Base-by-base conservation (phyloP, 495 filamentous ascomycete species). In the Penicillium lividum region DNA sequence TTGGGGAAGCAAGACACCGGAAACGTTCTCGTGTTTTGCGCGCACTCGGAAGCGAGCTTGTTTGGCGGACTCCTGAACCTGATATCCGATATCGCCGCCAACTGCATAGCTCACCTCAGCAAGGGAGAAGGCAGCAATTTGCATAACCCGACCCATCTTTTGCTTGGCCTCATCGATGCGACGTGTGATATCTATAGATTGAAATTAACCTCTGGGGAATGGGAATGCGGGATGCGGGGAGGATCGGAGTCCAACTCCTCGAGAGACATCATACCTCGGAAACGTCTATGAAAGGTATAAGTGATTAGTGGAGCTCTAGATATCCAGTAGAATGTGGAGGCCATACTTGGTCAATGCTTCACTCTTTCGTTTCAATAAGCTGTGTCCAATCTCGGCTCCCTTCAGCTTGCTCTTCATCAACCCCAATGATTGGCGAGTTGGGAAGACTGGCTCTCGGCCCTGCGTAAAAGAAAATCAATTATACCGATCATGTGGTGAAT, bases 61-160 rank as follows among this genome's bases (percentile, higher is more conserved):
- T 72, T 94, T 93, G 56, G 90, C 94, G 3, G 91, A 94, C 75
- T 99, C 94, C 66, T 97, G 93, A 57, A 99, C 90, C 76, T 98
- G 94, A 76, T 96, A 99, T 25, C 87, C 88, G 62, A 99, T 96
- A 66, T 96, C 91, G 69, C 93, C 91, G 57, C 95, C 95, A 13
- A 96, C 93, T 33, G 95, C 95, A 66, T 98, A 99, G 53, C 91
- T 96, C 33, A 98, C 95, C 82, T 97, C 95, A 53, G 94, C 95
- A 38, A 99, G 83, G 3, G 94, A 97, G 73, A 99, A 97, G 29
- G 95, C 92, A 11, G 94, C 94, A 73, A 99, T 94, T 69, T 97
- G 93, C 94, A 99, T 98, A 13, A 99, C 95, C 11, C 94, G 87
- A 44, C 94, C 94, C 94, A 99, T 99, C 80, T 99, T 99, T 61